A percentile compares a stretch with the other conserved stretches of the same genome.
These are phyloP conservation scores for Echites panduratus DNA, from an alignment of 257 asterid genomes.

Conservation along the genomic window DNA sequence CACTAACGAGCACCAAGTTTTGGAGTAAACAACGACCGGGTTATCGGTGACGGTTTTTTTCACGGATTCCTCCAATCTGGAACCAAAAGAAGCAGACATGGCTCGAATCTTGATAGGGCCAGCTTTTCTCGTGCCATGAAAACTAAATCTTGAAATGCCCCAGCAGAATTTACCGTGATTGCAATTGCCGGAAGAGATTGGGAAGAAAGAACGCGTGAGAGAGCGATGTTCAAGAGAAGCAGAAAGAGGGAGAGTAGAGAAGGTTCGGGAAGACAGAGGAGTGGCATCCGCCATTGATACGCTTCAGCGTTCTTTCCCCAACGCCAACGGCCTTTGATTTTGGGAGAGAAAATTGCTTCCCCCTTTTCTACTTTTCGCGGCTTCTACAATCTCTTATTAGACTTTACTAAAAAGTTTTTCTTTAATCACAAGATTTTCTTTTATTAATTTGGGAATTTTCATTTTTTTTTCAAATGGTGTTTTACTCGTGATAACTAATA, in stretches of 20 bases:
- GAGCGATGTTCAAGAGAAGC: slow-evolving; percentile 10
- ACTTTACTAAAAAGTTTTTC: background rate
- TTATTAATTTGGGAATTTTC: no score
- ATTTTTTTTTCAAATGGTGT: no score
- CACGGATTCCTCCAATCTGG: slow-evolving; percentile 55
- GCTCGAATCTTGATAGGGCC: slow-evolving; percentile 43
- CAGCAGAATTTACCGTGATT: slow-evolving; percentile 13
- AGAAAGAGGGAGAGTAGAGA: slow-evolving; percentile 15
- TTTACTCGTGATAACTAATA: no score
- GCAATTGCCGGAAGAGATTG: slow-evolving; percentile 9
- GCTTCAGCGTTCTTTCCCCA: background rate
- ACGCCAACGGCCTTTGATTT: background rate
- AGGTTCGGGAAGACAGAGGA: slow-evolving; percentile 8
- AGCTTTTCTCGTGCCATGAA: slow-evolving; percentile 6
- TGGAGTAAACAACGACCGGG: slow-evolving; percentile 91
- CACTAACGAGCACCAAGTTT: slow-evolving; percentile 91
- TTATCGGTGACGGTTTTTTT: slow-evolving; percentile 48
- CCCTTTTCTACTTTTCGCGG: background rate
- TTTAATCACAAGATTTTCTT: background rate
- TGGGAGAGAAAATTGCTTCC: background rate
- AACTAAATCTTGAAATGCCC: slow-evolving; percentile 20
- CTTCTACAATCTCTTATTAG: background rate
- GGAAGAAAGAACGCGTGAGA: slow-evolving; percentile 1
- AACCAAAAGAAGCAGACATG: slow-evolving; percentile 59
- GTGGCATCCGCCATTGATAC: slow-evolving; percentile 20